Evolutionary conservation across 768 basidiomycete species (phyloP).

Genomic region (Sistotremastrum suecicum): DNA sequence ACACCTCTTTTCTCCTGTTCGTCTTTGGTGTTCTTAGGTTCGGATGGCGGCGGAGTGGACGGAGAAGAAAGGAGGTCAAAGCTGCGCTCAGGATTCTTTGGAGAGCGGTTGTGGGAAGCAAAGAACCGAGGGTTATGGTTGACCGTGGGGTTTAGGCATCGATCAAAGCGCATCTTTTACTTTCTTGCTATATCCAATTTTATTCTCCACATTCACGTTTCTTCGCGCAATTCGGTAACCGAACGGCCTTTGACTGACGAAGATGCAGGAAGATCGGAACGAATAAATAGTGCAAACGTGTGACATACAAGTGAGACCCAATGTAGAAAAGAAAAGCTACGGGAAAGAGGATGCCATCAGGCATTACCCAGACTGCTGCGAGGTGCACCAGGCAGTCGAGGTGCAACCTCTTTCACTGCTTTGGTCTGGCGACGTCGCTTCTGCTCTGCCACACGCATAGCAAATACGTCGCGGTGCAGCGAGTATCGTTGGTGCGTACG

Average conservation of each 20-base stretch:
- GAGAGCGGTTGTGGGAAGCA: constrained; percentile 53
- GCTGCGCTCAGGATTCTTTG: constrained; percentile 54
- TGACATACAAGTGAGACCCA: too few relatives aligned
- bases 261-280: too few relatives aligned
- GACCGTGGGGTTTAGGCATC: constrained; percentile 29
- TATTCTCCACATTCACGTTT: neutral
- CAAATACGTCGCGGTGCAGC: constrained; percentile 74
- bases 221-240: too few relatives aligned
- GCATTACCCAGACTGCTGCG: constrained; percentile 8
- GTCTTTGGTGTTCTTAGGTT: constrained; percentile 42
- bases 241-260: too few relatives aligned
- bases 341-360: neutral
- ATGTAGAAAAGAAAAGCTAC: too few relatives aligned
- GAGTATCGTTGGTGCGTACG: constrained; percentile 53
- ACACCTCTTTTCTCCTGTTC: constrained; percentile 59
- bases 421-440: constrained; percentile 50
- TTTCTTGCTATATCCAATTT: neutral
- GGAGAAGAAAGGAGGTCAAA: constrained; percentile 53
- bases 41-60: constrained; percentile 55
- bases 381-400: constrained; percentile 56
- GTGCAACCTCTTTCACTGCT: constrained; percentile 56
- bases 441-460: constrained; percentile 67
- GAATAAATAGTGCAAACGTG: too few relatives aligned
- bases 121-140: constrained; percentile 28
- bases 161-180: neutral